Evolutionary conservation across 495 filamentous ascomycete species (phyloP).

Genomic region (Annulohypoxylon moriforme): DNA sequence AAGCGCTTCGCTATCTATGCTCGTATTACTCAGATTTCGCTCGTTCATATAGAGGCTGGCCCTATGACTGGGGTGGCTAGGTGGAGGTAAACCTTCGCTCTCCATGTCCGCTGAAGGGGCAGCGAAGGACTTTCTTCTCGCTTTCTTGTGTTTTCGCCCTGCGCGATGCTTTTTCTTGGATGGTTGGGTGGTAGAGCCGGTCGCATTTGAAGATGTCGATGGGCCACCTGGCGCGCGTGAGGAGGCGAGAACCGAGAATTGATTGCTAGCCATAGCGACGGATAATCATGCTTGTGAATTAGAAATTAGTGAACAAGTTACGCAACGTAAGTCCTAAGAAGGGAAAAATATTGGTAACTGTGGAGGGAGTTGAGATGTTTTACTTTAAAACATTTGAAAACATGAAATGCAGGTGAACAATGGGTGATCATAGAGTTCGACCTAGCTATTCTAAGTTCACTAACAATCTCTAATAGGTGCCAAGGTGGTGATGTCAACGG

Average conservation of each 20-base stretch:
- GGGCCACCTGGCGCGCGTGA: conserved; percentile 27
- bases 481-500: conserved; percentile 41
- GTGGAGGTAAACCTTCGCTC: conserved; percentile 50
- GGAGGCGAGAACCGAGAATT: conserved; percentile 41
- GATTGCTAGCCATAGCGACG: conserved; percentile 45
- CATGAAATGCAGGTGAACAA: not conserved
- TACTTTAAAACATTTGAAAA: not conserved
- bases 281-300: conserved; percentile 23
- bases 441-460: conserved; percentile 12
- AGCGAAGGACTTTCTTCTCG: conserved; percentile 73
- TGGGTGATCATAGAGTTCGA: not conserved
- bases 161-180: conserved; percentile 56
- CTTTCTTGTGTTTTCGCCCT: conserved; percentile 68
- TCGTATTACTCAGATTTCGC: conserved; percentile 76
- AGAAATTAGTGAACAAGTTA: not conserved
- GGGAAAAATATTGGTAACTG: not conserved
- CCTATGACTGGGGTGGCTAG: conserved; percentile 49
- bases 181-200: conserved; percentile 28
- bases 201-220: conserved; percentile 39
- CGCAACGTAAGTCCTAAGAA: not conserved
- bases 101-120: conserved; percentile 59
- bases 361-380: not conserved
- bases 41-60: conserved; percentile 69
- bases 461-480: conserved; percentile 10
- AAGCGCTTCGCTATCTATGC: conserved; percentile 82